Evolutionary conservation across 306 rosid genomes (phyloP), one percentile per base, ranked within the genome.

Genomic region (Erythrophleum fordii): DNA sequence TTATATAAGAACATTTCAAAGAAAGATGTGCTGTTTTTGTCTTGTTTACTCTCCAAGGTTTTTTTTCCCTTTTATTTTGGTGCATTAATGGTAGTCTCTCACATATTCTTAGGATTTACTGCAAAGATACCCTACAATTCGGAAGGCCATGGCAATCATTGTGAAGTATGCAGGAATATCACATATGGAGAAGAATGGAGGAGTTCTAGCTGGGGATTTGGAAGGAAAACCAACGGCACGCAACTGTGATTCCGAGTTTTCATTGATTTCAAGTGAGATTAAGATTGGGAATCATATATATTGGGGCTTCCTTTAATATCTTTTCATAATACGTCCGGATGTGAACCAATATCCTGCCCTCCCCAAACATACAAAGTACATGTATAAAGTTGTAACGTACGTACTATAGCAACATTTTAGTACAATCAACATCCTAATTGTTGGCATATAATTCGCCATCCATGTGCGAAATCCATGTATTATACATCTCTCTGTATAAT

Each of bases 201-300:
- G 98, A 45, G 86, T 88, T 25, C 5, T 91, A 4, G 87, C 79
- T 0, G 91, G 91, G 28, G 91, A 90, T 82, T 69, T 90, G 69
- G 85, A 77, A 74, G 94, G 92, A 16, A 80, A 83, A 7, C 84
- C 84, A 0, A 72, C 20, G 16, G 77, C 83, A 12, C 85, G 90
- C 35, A 91, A 86, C 68, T 75, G 66, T 44, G 94, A 88, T 85
- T 78, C 85, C 2, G 45, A 20, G 0, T 56, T 87, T 55, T 9
- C 82, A 23, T 0, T 72, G 6, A 25, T 88, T 11, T 8, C 94
- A 42, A 66, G 64, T 44, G 94, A 77, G 13, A 18, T 83, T 67
- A 88, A 77, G 89, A 86, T 90, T 39, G 80, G 89, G 77, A 80
- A 83, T 18, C 76, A 85, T 68, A 65, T 90, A 25, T 90, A 90